A percentile compares a stretch with the other conserved stretches of the same genome.
phyloP scores from a whole-genome alignment of 805 yeast species.

The Starmerella stigmatis region DNA sequence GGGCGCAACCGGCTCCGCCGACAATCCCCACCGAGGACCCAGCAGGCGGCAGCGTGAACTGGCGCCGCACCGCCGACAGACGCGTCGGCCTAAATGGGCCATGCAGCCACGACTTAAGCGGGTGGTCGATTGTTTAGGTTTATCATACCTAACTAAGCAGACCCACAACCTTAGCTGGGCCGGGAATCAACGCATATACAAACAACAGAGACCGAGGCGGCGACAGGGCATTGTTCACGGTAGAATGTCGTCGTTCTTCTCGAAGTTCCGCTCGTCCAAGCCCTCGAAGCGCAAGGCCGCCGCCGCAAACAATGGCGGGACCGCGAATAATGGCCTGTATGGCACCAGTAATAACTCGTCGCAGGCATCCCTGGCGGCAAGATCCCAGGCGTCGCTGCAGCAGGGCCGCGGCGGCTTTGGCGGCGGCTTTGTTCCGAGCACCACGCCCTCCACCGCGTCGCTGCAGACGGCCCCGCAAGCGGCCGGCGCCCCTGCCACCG shows the following conservation, averaged over 20 bases:
- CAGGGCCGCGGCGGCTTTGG: constrained; percentile 4
- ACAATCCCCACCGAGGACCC: too few species aligned
- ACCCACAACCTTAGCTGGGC: too few species aligned
- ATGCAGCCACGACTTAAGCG: too few species aligned
- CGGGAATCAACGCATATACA: background rate
- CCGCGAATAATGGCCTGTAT: constrained; percentile 2
- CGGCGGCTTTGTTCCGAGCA: constrained; percentile 1
- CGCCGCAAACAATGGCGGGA: background rate
- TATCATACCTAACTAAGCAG: constrained; percentile 8
- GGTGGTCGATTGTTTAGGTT: background rate
- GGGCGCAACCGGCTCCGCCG: too few species aligned
- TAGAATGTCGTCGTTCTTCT: constrained; percentile 21
- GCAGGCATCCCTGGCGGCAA: constrained; percentile 5
- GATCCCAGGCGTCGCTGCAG: constrained; percentile 10
- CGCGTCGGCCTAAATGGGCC: too few species aligned
- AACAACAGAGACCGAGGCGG: background rate
- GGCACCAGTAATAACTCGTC: constrained; percentile 18
- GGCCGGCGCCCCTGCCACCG: background rate
- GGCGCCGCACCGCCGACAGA: too few species aligned
- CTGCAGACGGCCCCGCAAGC: background rate
- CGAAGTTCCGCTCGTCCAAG: constrained; percentile 17
- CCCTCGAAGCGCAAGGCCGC: constrained; percentile 18
- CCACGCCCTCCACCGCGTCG: constrained; percentile 3
- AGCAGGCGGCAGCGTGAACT: too few species aligned
- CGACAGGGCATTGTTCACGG: too few species aligned